Evolutionary conservation across 208 protist genomes (phyloP).

Genomic region (Acanthamoeba lenticulata): DNA sequence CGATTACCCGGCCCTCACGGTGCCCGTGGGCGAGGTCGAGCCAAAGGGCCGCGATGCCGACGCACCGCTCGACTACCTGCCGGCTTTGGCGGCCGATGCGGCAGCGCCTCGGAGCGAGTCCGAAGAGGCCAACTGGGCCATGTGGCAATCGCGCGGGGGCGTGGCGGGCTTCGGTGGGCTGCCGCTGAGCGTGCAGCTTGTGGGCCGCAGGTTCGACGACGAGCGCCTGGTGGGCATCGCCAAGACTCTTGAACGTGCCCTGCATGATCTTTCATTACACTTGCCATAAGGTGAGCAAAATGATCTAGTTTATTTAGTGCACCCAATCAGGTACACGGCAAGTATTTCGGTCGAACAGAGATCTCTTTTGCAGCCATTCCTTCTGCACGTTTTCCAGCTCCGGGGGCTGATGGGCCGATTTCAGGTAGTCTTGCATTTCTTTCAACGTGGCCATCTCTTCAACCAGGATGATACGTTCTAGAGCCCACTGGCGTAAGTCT

Average conservation of each 20-base stretch:
- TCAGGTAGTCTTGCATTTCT: too few relatives aligned
- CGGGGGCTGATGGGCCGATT: too few relatives aligned
- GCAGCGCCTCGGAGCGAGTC: neutral
- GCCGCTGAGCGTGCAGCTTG: neutral
- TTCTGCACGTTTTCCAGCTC: too few relatives aligned
- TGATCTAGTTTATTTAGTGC: too few relatives aligned
- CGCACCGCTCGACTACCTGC: neutral
- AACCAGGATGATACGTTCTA: too few relatives aligned
- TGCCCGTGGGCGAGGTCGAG: conserved; percentile 54
- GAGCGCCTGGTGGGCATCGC: neutral
- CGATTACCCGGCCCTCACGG: conserved; percentile 46
- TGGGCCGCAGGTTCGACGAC: neutral
- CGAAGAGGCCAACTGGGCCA: neutral
- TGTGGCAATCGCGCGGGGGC: neutral
- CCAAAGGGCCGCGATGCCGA: neutral
- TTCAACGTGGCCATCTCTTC: too few relatives aligned
- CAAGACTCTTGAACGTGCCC: neutral
- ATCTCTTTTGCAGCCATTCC: too few relatives aligned
- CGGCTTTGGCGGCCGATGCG: neutral
- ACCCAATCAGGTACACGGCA: too few relatives aligned
- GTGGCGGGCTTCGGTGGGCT: neutral
- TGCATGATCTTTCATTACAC: neutral
- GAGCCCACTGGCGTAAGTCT: too few relatives aligned
- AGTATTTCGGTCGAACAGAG: too few relatives aligned
- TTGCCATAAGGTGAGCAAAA: too few relatives aligned